phyloP scores from a whole-genome alignment of 176 grass and related monocot genomes.

The Coix lacrymajobi region DNA sequence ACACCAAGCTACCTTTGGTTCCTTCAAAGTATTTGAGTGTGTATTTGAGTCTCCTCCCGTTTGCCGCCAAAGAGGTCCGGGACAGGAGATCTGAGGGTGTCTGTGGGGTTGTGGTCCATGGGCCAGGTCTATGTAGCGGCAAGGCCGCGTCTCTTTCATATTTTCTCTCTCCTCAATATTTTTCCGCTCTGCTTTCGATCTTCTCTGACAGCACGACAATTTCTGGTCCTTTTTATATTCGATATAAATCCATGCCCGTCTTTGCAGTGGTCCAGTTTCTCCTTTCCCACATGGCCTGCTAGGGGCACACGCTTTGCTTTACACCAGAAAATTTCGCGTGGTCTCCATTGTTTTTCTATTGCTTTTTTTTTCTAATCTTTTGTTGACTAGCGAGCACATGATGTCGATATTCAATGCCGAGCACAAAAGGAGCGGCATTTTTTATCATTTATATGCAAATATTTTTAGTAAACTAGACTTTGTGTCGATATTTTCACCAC shows the following conservation, averaged over 20 bases:
- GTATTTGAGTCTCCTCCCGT: not conserved
- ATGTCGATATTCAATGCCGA: not conserved
- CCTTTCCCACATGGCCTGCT: slow-evolving; percentile 39
- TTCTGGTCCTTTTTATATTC: slow-evolving; percentile 32
- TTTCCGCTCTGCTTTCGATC: slow-evolving; percentile 34
- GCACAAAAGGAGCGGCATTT: not conserved
- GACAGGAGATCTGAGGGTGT: not conserved
- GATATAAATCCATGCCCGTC: slow-evolving; percentile 36
- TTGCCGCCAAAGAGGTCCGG: not conserved
- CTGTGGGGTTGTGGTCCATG: slow-evolving; percentile 37
- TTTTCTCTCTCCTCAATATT: slow-evolving; percentile 44
- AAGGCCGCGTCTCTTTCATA: slow-evolving; percentile 25
- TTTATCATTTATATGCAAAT: not conserved
- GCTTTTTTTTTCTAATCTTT: not conserved
- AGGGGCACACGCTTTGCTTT: slow-evolving; percentile 29
- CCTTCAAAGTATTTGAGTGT: too few species aligned
- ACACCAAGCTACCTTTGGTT: too few species aligned
- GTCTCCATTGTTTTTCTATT: slow-evolving; percentile 5
- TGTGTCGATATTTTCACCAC: too few species aligned
- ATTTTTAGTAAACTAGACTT: too few species aligned
- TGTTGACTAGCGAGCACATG: slow-evolving; percentile 18
- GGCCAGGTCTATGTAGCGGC: not conserved
- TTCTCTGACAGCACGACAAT: slow-evolving; percentile 36
- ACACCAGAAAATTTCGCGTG: not conserved
- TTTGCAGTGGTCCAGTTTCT: slow-evolving; percentile 36